Evolutionary conservation across 2,329 filamentous ascomycete species (phyloP).

Genomic region (Stemphylium lycopersici): DNA sequence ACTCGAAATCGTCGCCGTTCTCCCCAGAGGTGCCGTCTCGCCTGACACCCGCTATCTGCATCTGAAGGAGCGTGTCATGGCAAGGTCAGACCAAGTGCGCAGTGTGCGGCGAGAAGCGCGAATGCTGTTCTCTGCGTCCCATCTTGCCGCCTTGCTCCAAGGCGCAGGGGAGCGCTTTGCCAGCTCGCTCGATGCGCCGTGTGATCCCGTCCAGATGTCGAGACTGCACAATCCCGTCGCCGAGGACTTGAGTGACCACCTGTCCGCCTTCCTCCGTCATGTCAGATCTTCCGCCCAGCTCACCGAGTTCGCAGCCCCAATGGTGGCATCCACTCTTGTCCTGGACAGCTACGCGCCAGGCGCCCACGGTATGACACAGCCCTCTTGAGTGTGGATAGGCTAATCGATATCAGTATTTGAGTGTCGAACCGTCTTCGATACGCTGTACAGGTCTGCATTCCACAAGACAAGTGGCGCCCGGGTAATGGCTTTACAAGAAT

Average conservation of each 20-base stretch:
- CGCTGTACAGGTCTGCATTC: background rate
- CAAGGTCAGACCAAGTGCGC: conserved; percentile 22
- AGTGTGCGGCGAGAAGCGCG: conserved; percentile 13
- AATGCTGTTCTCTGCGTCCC: conserved; percentile 26
- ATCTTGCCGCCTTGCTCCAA: conserved; percentile 29
- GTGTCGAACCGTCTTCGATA: background rate
- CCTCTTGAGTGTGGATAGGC: background rate
- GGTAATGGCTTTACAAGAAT: too few species aligned
- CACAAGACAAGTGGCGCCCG: too few species aligned
- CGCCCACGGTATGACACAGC: background rate
- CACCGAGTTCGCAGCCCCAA: conserved; percentile 28
- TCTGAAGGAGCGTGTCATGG: conserved; percentile 29
- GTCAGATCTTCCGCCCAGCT: conserved; percentile 21
- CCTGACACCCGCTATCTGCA: conserved; percentile 12
- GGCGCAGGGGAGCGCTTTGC: conserved; percentile 20
- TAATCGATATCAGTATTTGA: background rate
- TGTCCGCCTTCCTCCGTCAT: conserved; percentile 27
- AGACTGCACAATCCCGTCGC: conserved; percentile 25
- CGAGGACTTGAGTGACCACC: conserved; percentile 23
- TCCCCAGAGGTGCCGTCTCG: conserved; percentile 12
- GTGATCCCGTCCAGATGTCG: conserved; percentile 29
- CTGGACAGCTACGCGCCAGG: conserved; percentile 32
- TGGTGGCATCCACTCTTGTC: conserved; percentile 31
- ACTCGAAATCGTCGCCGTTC: conserved; percentile 30
- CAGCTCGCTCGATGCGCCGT: conserved; percentile 14